Evolutionary conservation across 345 rosid species (phyloP).

Genomic region (Syzygium aqueum): DNA sequence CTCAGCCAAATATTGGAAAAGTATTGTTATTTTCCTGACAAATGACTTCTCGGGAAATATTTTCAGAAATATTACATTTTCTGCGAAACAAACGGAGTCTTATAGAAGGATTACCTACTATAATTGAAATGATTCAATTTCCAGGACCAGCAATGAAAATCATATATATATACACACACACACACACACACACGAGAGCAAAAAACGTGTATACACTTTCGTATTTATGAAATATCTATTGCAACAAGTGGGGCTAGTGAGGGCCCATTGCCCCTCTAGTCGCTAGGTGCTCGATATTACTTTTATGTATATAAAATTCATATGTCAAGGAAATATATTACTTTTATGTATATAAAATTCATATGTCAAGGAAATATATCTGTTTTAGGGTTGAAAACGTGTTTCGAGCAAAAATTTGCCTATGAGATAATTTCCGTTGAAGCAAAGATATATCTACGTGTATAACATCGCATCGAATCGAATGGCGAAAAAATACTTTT

Average conservation of each 20-base stretch:
- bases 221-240: background rate
- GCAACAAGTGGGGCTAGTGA: rapidly evolving
- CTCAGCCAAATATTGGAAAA: too few relatives aligned
- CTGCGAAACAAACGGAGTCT: too few relatives aligned
- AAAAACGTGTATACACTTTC: background rate
- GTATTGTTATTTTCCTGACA: too few relatives aligned
- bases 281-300: background rate
- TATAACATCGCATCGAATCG: too few relatives aligned
- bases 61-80: too few relatives aligned
- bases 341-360: background rate
- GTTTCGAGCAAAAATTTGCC: background rate
- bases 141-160: background rate
- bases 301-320: background rate
- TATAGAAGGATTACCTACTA: background rate
- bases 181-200: too few relatives aligned
- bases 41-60: too few relatives aligned
- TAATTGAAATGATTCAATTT: background rate
- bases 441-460: background rate
- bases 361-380: background rate
- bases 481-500: too few relatives aligned
- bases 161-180: background rate
- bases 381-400: background rate
- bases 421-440: background rate
- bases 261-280: rapidly evolving
- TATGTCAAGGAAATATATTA: background rate